phyloP scores from a whole-genome alignment of 805 yeast genomes.

The Lachancea lanzarotensis region DNA sequence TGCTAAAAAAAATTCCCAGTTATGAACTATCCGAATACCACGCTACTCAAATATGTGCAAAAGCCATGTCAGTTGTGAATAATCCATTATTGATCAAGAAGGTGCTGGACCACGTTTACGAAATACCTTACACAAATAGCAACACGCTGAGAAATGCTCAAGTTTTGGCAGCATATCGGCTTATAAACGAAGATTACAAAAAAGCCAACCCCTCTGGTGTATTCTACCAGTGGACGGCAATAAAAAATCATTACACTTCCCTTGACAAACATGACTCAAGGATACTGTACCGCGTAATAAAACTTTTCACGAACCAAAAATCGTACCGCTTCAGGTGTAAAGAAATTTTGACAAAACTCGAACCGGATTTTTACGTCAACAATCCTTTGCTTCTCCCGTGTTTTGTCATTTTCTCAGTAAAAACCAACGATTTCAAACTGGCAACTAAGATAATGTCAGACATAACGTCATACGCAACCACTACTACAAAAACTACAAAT shows the following conservation, averaged over 20 bases:
- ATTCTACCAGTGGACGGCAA: constrained; percentile 19
- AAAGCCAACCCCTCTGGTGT: constrained; percentile 24
- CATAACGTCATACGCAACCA: constrained; percentile 15
- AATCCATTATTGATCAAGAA: constrained; percentile 13
- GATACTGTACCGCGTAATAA: constrained; percentile 21
- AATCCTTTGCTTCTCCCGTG: constrained; percentile 23
- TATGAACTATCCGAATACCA: constrained; percentile 13
- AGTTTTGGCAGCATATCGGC: constrained; percentile 16
- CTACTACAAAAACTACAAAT: constrained; percentile 12
- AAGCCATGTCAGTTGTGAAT: constrained; percentile 17
- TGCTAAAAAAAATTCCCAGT: not conserved
- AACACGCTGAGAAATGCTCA: constrained; percentile 10
- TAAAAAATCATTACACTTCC: constrained; percentile 14
- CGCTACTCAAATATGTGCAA: constrained; percentile 16
- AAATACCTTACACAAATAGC: not conserved
- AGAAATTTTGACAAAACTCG: constrained; percentile 14
- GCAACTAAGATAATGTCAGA: constrained; percentile 19
- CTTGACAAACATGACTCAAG: constrained; percentile 22
- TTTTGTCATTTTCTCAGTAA: constrained; percentile 19
- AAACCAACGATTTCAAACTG: constrained; percentile 8
- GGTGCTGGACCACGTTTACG: constrained; percentile 14
- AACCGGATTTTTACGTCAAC: constrained; percentile 22
- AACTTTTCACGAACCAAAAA: constrained; percentile 16
- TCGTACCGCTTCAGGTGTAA: constrained; percentile 17
- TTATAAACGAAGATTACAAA: constrained; percentile 19